Evolutionary conservation across 1,139 yeast genomes (phyloP).

Genomic region (Yamadazyma spencermartinsiae): DNA sequence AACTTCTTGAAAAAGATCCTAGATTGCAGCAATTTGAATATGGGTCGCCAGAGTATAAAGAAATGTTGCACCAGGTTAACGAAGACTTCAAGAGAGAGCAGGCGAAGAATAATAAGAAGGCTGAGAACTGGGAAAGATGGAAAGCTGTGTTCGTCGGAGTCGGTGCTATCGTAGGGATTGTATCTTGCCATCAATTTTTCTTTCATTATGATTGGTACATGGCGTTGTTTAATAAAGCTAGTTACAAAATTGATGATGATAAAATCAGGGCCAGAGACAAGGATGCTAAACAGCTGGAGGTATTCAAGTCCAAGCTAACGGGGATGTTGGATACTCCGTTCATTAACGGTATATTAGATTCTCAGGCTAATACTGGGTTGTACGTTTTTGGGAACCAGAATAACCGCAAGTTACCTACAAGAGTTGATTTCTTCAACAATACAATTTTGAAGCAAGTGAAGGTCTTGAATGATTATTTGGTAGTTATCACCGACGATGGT

Average conservation of each 20-base stretch:
- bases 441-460: slow-evolving; percentile 59
- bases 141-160: slow-evolving; percentile 37
- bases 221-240: slow-evolving; percentile 19
- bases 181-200: slow-evolving; percentile 40
- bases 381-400: slow-evolving; percentile 40
- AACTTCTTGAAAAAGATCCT: slow-evolving; percentile 34
- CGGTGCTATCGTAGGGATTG: slow-evolving; percentile 30
- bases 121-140: slow-evolving; percentile 35
- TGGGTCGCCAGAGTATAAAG: slow-evolving; percentile 42
- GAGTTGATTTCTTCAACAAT: slow-evolving; percentile 66
- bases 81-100: slow-evolving; percentile 27
- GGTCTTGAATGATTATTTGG: slow-evolving; percentile 48
- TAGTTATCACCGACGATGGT: slow-evolving; percentile 71
- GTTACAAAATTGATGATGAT: slow-evolving; percentile 30
- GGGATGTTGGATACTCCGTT: slow-evolving; percentile 25
- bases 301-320: slow-evolving; percentile 14
- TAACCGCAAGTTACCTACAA: slow-evolving; percentile 51
- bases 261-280: slow-evolving; percentile 20
- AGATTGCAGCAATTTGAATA: slow-evolving; percentile 29
- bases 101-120: slow-evolving; percentile 21
- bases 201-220: slow-evolving; percentile 44
- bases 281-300: slow-evolving; percentile 26
- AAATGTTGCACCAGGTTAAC: slow-evolving; percentile 30
- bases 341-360: slow-evolving; percentile 12
- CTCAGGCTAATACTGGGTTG: slow-evolving; percentile 32